These are phyloP conservation scores for Primulina tabacum DNA, from an alignment of 257 asterid species.

Conservation along the genomic window DNA sequence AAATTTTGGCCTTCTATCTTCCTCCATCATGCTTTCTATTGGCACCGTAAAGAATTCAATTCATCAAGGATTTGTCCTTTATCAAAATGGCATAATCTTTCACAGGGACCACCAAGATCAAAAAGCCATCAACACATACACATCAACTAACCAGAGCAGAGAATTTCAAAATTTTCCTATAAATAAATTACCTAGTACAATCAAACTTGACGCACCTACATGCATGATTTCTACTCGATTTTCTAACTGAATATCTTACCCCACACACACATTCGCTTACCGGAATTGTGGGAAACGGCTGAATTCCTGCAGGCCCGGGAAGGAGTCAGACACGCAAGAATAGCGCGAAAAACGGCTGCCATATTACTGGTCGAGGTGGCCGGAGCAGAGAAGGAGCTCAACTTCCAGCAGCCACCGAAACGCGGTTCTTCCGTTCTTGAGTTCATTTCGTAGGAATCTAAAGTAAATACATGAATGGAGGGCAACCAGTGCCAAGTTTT, in stretches of 20 bases:
- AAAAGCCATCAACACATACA: too few species aligned
- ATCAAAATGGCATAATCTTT: too few species aligned
- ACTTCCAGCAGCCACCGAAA: constrained; percentile 2
- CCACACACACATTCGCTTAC: constrained; percentile 6
- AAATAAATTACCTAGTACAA: too few species aligned
- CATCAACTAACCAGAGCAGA: not conserved
- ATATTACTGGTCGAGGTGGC: not conserved
- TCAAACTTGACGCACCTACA: not conserved
- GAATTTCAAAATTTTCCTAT: too few species aligned
- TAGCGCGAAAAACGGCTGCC: not conserved
- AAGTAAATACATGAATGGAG: not conserved
- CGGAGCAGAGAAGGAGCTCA: not conserved
- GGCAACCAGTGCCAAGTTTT: not conserved
- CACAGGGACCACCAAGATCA: too few species aligned
- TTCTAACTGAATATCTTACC: not conserved
- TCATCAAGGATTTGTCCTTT: not conserved
- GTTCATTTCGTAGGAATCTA: not conserved
- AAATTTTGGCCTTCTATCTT: constrained; percentile 15
- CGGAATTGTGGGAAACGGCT: constrained; percentile 19
- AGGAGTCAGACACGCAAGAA: constrained; percentile 11
- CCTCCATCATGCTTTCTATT: constrained; percentile 19
- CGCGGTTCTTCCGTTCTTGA: not conserved
- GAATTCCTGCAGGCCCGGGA: constrained; percentile 9
- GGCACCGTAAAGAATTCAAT: not conserved
- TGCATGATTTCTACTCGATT: not conserved